Conservation (phyloP, 1,284 basidiomycete species). For the Boletus albobrunnescens region DNA sequence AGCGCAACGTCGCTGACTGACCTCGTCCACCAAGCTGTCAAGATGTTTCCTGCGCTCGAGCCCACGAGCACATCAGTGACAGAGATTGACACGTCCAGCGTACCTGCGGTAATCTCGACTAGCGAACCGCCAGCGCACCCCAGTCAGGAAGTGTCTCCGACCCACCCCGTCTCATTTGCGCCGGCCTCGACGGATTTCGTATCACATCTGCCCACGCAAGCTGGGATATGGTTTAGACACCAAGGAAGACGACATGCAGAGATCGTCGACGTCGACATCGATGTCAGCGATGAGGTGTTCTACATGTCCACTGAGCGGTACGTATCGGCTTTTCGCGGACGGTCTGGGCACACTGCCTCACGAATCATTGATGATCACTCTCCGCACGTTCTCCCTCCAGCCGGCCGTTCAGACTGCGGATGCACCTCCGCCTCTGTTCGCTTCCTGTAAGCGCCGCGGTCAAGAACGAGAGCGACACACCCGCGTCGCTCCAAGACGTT, state of each 20-base stretch:
- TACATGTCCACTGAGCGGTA: slow-evolving; percentile 17
- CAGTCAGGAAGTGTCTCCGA: not conserved
- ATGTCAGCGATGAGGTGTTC: slow-evolving; percentile 24
- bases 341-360: too few relatives aligned
- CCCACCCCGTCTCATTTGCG: not conserved
- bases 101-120: not conserved
- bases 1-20: slow-evolving; percentile 1
- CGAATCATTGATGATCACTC: too few relatives aligned
- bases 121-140: not conserved
- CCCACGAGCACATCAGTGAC: not conserved
- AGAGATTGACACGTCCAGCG: slow-evolving; percentile 1
- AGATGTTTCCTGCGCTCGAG: slow-evolving; percentile 6
- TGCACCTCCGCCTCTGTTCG: slow-evolving; percentile 24
- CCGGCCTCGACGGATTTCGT: slow-evolving; percentile 9
- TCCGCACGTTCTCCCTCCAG: not conserved
- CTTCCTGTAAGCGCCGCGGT: slow-evolving; percentile 7
- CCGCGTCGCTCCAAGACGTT: slow-evolving; percentile 4
- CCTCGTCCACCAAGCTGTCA: slow-evolving; percentile 2
- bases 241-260: slow-evolving; percentile 19
- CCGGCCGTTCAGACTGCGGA: slow-evolving; percentile 15
- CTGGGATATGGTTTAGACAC: slow-evolving; percentile 28
- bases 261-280: slow-evolving; percentile 23
- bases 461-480: not conserved
- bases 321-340: slow-evolving; percentile 3
- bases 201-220: slow-evolving; percentile 13